Conservation (phyloP, 1,284 basidiomycete species). For the Ceratobasidium sp. region DNA sequence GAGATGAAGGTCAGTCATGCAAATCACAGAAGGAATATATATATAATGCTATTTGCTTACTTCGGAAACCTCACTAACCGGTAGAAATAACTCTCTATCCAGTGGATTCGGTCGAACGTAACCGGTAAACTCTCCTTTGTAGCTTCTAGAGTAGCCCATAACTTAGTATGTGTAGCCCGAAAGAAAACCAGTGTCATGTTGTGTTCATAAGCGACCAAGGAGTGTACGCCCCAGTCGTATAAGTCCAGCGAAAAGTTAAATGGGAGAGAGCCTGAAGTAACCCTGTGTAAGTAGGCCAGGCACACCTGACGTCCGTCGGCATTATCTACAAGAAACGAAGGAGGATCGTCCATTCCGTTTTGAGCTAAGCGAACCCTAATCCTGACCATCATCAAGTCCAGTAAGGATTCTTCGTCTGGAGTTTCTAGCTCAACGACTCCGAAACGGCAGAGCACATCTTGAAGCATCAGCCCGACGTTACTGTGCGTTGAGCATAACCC, state of each 20-base stretch:
- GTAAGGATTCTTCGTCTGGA: background rate
- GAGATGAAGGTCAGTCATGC: too few relatives aligned
- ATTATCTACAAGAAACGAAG: background rate
- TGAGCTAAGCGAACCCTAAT: background rate
- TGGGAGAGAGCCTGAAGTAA: background rate
- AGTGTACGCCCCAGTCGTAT: background rate
- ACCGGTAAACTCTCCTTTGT: background rate
- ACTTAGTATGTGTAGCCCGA: background rate
- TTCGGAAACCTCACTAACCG: too few relatives aligned
- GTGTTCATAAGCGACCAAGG: background rate
- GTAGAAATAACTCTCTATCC: too few relatives aligned
- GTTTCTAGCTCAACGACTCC: background rate
- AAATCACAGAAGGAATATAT: too few relatives aligned
- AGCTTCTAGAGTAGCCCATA: constrained; percentile 5
- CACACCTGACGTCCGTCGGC: background rate
- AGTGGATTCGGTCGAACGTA: background rate
- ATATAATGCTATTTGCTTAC: too few relatives aligned
- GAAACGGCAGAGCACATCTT: constrained; percentile 6
- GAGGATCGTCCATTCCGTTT: background rate
- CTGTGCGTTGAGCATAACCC: too few relatives aligned
- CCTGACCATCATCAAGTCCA: background rate
- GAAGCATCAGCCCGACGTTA: background rate
- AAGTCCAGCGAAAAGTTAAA: background rate
- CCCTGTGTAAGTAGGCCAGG: background rate
- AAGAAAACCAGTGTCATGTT: background rate